Percentiles rank a stretch among this genome's conserved stretches.
Evolutionary conservation across 2,329 filamentous ascomycete species (phyloP).

Genomic region (Colletotrichum theobromicola): DNA sequence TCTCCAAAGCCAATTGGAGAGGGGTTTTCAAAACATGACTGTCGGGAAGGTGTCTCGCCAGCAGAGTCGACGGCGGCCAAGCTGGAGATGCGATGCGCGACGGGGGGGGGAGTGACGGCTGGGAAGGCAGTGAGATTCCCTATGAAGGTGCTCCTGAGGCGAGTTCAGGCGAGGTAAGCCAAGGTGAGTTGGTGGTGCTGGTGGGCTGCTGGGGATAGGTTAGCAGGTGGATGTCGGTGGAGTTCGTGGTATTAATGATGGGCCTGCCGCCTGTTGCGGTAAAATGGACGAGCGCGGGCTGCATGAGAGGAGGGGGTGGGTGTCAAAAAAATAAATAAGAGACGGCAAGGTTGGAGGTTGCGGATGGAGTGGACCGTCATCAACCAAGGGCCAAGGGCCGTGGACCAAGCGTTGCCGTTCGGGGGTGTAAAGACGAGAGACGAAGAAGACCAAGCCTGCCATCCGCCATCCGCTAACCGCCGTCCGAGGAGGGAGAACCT

Average conservation of each 20-base stretch:
- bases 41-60: slow-evolving; percentile 13
- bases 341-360: slow-evolving; percentile 21
- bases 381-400: neutral
- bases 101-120: neutral
- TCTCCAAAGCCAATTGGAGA: slow-evolving; percentile 34
- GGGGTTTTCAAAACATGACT: slow-evolving; percentile 37
- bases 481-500: neutral
- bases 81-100: neutral
- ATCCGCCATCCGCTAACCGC: neutral
- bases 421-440: slow-evolving; percentile 2
- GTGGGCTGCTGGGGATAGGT: slow-evolving; percentile 24
- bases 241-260: slow-evolving; percentile 25
- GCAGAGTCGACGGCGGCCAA: slow-evolving; percentile 15
- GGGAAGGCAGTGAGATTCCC: slow-evolving; percentile 3
- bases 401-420: slow-evolving; percentile 12
- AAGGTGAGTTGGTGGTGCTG: neutral
- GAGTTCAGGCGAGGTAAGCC: slow-evolving; percentile 8
- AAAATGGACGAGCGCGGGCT: slow-evolving; percentile 32
- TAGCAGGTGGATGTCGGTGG: slow-evolving; percentile 23
- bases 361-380: slow-evolving; percentile 17
- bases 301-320: slow-evolving; percentile 16
- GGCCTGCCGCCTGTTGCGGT: slow-evolving; percentile 35
- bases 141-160: slow-evolving; percentile 3
- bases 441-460: neutral
- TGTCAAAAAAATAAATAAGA: slow-evolving; percentile 1